Evolutionary conservation across 1,139 yeast genomes (phyloP).

Genomic region (Waltiozyma solani): DNA sequence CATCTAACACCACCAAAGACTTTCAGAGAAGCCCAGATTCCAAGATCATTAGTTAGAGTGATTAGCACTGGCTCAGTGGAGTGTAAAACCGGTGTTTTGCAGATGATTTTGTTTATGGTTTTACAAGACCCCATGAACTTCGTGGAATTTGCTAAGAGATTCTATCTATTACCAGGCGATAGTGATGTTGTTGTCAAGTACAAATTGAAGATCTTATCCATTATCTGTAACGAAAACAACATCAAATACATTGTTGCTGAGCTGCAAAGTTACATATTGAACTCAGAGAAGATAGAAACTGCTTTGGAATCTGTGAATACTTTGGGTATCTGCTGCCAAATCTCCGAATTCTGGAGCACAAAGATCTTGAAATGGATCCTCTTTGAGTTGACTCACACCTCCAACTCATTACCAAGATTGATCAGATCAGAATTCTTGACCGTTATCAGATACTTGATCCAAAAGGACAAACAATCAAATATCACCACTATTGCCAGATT

Average conservation of each 20-base stretch:
- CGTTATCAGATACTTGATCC: constrained; percentile 64
- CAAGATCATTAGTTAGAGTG: constrained; percentile 38
- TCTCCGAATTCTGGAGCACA: constrained; percentile 23
- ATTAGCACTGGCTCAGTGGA: constrained; percentile 25
- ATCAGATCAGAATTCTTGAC: constrained; percentile 52
- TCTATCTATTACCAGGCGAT: constrained; percentile 54
- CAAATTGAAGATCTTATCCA: constrained; percentile 58
- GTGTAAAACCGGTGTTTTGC: constrained; percentile 29
- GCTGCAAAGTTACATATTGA: constrained; percentile 52
- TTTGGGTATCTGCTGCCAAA: constrained; percentile 43
- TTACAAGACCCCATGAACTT: constrained; percentile 35
- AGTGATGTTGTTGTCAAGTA: constrained; percentile 32
- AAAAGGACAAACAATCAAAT: constrained; percentile 38
- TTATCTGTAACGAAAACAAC: constrained; percentile 43
- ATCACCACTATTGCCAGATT: constrained; percentile 31
- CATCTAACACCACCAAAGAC: constrained; percentile 44
- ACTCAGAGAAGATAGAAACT: constrained; percentile 26
- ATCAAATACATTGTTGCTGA: constrained; percentile 50
- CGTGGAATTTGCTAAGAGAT: constrained; percentile 36
- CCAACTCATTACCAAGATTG: constrained; percentile 14
- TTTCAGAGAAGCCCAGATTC: constrained; percentile 38
- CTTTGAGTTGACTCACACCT: constrained; percentile 23
- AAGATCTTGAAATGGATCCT: constrained; percentile 35
- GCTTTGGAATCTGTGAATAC: constrained; percentile 51
- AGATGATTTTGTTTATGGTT: constrained; percentile 32